Conservation (phyloP, 2,329 filamentous ascomycete genomes). For the Cyphellophora attinorum region DNA sequence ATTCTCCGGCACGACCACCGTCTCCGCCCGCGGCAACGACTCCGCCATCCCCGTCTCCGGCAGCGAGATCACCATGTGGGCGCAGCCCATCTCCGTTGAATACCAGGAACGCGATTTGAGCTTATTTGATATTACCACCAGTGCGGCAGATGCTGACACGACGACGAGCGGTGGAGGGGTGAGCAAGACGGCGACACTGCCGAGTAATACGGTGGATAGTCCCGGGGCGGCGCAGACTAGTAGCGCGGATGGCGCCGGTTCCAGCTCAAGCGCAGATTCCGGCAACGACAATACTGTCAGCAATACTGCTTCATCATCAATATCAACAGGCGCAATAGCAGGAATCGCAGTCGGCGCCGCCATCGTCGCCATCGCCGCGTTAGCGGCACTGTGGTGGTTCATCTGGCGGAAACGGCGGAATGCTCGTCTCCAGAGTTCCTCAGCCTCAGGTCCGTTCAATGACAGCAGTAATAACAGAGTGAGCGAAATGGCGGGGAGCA, state of each 20-base stretch:
- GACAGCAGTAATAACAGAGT: too few relatives aligned
- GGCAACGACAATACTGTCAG: conserved; percentile 1
- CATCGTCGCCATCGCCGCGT: background rate
- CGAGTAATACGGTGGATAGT: too few relatives aligned
- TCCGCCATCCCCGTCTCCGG: conserved; percentile 13
- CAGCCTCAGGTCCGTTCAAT: too few relatives aligned
- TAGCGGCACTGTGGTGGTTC: background rate
- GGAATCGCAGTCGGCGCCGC: conserved; percentile 5
- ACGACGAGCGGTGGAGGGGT: background rate
- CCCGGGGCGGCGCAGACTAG: too few relatives aligned
- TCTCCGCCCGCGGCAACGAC: conserved; percentile 6
- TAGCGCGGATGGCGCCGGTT: background rate
- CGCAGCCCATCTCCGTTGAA: conserved; percentile 15
- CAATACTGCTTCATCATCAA: background rate
- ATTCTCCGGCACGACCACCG: conserved; percentile 9
- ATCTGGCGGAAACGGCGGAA: conserved; percentile 1
- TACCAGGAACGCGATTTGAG: conserved; percentile 7
- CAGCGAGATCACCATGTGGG: conserved; percentile 21
- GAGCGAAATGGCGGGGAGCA: background rate
- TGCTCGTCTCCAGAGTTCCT: background rate
- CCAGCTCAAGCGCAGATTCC: conserved; percentile 1
- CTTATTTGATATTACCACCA: conserved; percentile 6
- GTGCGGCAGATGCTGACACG: background rate
- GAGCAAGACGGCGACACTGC: too few relatives aligned
- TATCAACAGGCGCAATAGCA: conserved; percentile 3